Conservation (phyloP, 768 basidiomycete species). For the Mycena metata region DNA sequence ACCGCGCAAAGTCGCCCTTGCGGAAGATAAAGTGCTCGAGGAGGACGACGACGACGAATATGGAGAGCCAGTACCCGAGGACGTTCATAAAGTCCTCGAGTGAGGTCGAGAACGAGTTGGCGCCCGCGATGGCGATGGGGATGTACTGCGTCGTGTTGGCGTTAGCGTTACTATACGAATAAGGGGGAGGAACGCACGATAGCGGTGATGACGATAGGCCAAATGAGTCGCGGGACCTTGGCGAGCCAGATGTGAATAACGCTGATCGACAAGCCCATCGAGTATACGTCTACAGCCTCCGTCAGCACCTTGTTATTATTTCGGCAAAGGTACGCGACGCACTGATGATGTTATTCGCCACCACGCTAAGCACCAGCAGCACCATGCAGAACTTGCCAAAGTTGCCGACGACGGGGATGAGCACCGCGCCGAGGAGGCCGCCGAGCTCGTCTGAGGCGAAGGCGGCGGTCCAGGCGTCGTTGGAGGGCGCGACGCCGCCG, state of each 20-base stretch:
- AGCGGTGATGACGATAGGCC: slow-evolving; percentile 55
- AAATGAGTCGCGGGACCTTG: slow-evolving; percentile 55
- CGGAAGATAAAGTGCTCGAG: slow-evolving; percentile 68
- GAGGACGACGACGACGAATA: slow-evolving; percentile 60
- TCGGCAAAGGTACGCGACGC: no score
- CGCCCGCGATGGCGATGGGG: slow-evolving; percentile 60
- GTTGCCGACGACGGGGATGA: slow-evolving; percentile 59
- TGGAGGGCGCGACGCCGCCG: slow-evolving; percentile 49
- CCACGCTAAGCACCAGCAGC: slow-evolving; percentile 60
- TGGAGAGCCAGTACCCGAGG: slow-evolving; percentile 68
- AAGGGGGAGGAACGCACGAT: slow-evolving; percentile 25
- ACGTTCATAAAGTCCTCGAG: slow-evolving; percentile 56
- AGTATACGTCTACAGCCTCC: slow-evolving; percentile 51
- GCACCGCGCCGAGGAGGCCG: slow-evolving; percentile 63
- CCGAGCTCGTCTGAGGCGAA: slow-evolving; percentile 57
- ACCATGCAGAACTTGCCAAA: slow-evolving; percentile 73
- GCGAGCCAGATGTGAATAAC: slow-evolving; percentile 58
- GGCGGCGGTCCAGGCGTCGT: slow-evolving; percentile 52
- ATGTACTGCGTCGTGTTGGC: slow-evolving; percentile 52
- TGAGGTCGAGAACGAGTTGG: slow-evolving; percentile 62
- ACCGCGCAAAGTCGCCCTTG: slow-evolving; percentile 47
- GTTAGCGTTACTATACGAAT: not conserved
- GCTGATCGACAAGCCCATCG: slow-evolving; percentile 60
- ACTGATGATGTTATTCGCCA: slow-evolving; percentile 64
- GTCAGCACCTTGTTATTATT: no score